Evolutionary conservation across 1,284 basidiomycete genomes (phyloP).

Genomic region (Trichosporon sp.): DNA sequence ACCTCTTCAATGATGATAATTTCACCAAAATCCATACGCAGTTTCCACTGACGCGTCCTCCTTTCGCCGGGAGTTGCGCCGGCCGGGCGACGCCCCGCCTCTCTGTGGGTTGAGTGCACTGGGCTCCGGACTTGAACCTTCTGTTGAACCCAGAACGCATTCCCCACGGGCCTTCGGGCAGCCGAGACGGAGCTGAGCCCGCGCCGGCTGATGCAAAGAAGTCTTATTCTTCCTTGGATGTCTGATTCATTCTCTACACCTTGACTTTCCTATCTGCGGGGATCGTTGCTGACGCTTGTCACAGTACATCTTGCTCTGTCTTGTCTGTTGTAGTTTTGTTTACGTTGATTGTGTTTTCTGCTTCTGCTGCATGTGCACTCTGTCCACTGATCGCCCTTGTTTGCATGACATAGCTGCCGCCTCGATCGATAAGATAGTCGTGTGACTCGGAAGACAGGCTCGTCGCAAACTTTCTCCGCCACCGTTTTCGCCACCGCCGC

Average conservation of each 20-base stretch:
- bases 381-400: not conserved
- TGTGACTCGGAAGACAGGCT: not conserved
- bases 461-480: not conserved
- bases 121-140: conserved; percentile 44
- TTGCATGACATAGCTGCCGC: not conserved
- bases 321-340: not conserved
- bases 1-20: conserved; percentile 42
- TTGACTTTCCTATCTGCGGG: not conserved
- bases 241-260: conserved; percentile 37
- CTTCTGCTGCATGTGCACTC: not conserved
- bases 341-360: not conserved
- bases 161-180: conserved; percentile 32
- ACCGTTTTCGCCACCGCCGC: not conserved
- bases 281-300: conserved; percentile 7
- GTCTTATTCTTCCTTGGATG: conserved; percentile 52
- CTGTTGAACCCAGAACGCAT: conserved; percentile 35
- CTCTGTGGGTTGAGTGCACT: conserved; percentile 24
- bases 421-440: not conserved
- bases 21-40: conserved; percentile 51
- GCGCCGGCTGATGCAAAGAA: conserved; percentile 44
- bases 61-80: conserved; percentile 45
- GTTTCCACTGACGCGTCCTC: conserved; percentile 52
- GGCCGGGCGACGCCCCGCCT: conserved; percentile 23
- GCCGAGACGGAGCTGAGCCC: conserved; percentile 26
- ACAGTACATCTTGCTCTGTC: not conserved